Evolutionary conservation across 2,329 filamentous ascomycete species (phyloP), one percentile per base, ranked within the genome.

Genomic region (Decorospora gaudefroyi): DNA sequence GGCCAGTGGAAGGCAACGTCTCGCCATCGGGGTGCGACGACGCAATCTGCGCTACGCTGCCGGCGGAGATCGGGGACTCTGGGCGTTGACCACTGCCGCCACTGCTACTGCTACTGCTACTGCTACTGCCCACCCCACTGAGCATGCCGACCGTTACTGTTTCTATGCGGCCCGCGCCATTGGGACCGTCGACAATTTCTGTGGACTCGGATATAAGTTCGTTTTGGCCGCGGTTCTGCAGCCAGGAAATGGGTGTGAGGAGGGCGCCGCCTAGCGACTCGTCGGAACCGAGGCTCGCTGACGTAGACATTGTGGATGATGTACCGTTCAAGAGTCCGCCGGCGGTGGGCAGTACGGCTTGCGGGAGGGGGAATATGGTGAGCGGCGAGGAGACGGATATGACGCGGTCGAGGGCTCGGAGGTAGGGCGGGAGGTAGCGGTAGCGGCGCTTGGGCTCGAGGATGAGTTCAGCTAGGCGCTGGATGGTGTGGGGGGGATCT

Each of bases 221-320:
- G 13, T 75, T 75, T 61, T 85, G 81, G 10, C 70, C 51, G 22
- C 62, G 55, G 46, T 68, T 62, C 43, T 71, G 59, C 36, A 97
- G 75, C 93, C 93, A 99, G 0, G 91, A 88, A 44, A 99, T 97
- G 0, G 92, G 93, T 1, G 92, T 97, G 35, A 99, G 77, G 12
- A 96, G 77, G 0, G 93, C 93, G 5, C 93, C 93, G 15, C 92
- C 92, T 1, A 97, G 76, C 9, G 86, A 87, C 67, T 96, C 92
- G 60, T 97, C 92, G 34, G 87, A 90, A 2, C 90, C 91, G 5
- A 92, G 74, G 0, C 72, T 56, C 1, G 61, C 53, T 4, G 70
- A 58, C 55, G 70, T 55, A 51, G 68, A 33, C 3, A 50, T 51
- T 12, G 79, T 76, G 2, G 55, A 49, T n/a, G 77, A 74, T 6